Base-by-base conservation (phyloP, 352 stramenopile genomes). In the Globisporangium lucens region DNA sequence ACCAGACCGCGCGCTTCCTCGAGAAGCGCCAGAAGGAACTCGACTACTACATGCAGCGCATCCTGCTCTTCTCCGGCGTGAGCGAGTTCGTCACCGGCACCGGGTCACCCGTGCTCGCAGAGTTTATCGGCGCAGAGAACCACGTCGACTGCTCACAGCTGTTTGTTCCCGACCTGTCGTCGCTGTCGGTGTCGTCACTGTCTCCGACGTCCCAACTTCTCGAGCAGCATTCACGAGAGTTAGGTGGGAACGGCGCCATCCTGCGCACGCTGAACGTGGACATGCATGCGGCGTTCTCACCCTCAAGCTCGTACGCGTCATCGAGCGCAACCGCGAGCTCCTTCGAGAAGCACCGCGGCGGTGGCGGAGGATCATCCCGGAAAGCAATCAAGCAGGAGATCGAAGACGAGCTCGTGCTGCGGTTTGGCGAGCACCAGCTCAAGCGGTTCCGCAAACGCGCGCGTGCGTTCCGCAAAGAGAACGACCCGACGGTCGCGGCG, bases 41-140 rank as follows among this genome's bases (percentile, higher is more conserved):
- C 38, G 85, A 94, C 68, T 91, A 92, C 56, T 94, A 91, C 78
- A 80, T 92, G 65, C 85, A 94, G 75, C 80, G 85, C 49, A 89
- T 94, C 53, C 80, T 94, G 73, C 72, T 90, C 56, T 89, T 94
- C 68, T 80, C 85, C 1, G 75, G 89, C 30, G 83, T 91, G 4
- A 64, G 66, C 24, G 85, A 94, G 60, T 92, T 94, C 53, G 73
- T 67, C 20, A 78, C 63, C 9, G 74, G 66, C 56, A 70, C 60
- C 13, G 82, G 85, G 0, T 91, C 83, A 56, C 77, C 75, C 15
- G 80, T 89, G 33, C 69, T 94, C 46, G 82, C 83, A 13, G 76
- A 87, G 36, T 94, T 94, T 59, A 75, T 94, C 33, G 69, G 66
- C 4, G 85, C 85, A 0, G 67, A 77, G 13, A 60, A 80, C 49